Evolutionary conservation across 1,284 basidiomycete genomes (phyloP).

Genomic region (Irpex rosettiformis): DNA sequence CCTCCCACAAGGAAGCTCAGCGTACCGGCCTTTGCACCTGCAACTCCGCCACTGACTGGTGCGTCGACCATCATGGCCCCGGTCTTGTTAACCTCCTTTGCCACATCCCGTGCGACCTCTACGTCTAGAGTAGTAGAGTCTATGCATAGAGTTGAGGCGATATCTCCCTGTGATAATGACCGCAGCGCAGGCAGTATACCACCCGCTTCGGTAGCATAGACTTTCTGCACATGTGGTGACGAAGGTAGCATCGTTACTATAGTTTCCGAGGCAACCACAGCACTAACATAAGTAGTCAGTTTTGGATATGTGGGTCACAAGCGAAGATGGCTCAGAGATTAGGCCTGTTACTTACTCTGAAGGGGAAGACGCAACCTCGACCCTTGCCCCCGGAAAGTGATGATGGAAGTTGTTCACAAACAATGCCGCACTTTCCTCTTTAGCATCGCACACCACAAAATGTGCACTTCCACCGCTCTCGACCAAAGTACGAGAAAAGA

Average conservation of each 20-base stretch:
- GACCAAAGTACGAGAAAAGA: constrained; percentile 66
- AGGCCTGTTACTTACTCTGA: constrained; percentile 54
- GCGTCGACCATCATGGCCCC: constrained; percentile 87
- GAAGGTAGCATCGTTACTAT: constrained; percentile 88
- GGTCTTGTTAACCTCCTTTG: constrained; percentile 44
- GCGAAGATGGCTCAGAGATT: neutral
- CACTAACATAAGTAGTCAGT: constrained; percentile 40
- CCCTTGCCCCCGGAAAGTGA: constrained; percentile 53
- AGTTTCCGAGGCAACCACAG: constrained; percentile 57
- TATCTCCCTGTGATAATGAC: constrained; percentile 37
- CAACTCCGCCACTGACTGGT: constrained; percentile 87
- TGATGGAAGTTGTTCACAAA: constrained; percentile 55
- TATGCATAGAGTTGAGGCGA: constrained; percentile 62
- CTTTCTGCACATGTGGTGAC: constrained; percentile 73
- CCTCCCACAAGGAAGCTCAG: constrained; percentile 93
- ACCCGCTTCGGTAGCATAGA: constrained; percentile 51
- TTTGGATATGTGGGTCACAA: too few relatives aligned
- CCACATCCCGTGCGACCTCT: constrained; percentile 63
- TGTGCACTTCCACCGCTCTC: constrained; percentile 33
- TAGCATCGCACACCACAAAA: constrained; percentile 78
- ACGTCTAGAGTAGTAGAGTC: constrained; percentile 90
- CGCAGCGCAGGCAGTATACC: constrained; percentile 61
- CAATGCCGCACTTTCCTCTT: constrained; percentile 51
- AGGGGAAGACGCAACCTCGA: constrained; percentile 58
- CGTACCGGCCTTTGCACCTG: constrained; percentile 81